A percentile compares a stretch with the other conserved stretches of the same genome.
These are phyloP conservation scores for Neurospora sp. DNA, from an alignment of 2,329 filamentous ascomycete genomes.

Conservation along the genomic window DNA sequence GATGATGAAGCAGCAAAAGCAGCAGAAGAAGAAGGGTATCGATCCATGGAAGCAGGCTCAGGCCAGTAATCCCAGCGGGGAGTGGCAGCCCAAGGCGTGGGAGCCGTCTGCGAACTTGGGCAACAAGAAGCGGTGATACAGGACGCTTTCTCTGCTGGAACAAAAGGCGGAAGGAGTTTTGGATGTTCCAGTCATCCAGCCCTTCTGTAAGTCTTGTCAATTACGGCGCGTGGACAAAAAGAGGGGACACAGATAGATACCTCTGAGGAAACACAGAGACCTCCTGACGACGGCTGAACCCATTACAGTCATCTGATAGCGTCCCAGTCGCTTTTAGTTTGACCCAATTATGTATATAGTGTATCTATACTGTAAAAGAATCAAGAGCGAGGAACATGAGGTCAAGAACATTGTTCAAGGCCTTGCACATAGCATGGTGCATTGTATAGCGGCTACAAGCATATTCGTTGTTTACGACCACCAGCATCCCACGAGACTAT, in stretches of 20 bases:
- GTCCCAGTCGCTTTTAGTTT: neutral
- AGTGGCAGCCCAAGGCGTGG: constrained; percentile 61
- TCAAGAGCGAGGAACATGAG: neutral
- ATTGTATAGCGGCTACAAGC: neutral
- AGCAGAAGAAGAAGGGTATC: constrained; percentile 1
- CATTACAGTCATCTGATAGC: neutral
- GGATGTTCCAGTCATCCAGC: neutral
- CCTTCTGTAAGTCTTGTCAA: neutral
- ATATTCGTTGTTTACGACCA: neutral
- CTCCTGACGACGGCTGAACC: neutral
- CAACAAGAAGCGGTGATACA: constrained; percentile 24
- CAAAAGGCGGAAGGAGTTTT: neutral
- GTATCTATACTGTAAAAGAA: neutral
- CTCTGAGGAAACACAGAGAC: neutral
- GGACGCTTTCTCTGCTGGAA: neutral
- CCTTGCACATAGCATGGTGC: neutral
- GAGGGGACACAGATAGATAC: neutral
- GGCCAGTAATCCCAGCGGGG: constrained; percentile 46
- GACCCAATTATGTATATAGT: neutral
- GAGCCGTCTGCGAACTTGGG: constrained; percentile 15
- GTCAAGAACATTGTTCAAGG: neutral
- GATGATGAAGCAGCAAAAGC: constrained; percentile 11
- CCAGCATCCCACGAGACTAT: neutral
- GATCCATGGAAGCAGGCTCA: constrained; percentile 51
- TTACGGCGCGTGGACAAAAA: neutral